phyloP scores from a whole-genome alignment of 2,329 filamentous ascomycete species.

The Epichloe amarillans region DNA sequence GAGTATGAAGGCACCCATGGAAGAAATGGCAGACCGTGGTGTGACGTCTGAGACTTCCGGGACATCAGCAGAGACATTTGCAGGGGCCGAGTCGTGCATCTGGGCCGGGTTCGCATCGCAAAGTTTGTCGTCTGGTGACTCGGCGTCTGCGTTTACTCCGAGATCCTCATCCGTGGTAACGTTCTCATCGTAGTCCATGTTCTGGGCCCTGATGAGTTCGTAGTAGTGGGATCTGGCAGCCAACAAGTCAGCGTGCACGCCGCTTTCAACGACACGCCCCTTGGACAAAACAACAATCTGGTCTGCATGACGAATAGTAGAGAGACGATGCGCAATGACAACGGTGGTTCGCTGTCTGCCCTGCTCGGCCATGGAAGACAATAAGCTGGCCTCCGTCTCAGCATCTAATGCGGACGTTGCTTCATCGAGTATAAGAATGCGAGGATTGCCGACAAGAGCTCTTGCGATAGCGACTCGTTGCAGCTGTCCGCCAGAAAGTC shows the following conservation, averaged over 20 bases:
- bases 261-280: constrained; percentile 43
- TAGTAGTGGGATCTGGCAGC: constrained; percentile 4
- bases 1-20: background rate
- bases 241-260: constrained; percentile 44
- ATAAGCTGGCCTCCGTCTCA: constrained; percentile 22
- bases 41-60: background rate
- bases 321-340: constrained; percentile 44
- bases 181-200: background rate
- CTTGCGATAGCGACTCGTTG: constrained; percentile 9
- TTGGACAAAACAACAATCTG: constrained; percentile 47
- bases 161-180: background rate
- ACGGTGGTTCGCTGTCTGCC: constrained; percentile 34
- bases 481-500: constrained; percentile 8
- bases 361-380: background rate
- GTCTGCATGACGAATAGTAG: constrained; percentile 43
- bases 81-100: constrained; percentile 12
- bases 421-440: constrained; percentile 10
- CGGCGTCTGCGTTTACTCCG: background rate
- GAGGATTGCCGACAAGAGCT: constrained; percentile 12
- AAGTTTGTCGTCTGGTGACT: background rate
- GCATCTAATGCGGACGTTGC: constrained; percentile 8
- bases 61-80: background rate
- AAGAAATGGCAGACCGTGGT: background rate
- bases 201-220: constrained; percentile 39
- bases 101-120: background rate